A percentile compares a stretch with the other conserved stretches of the same genome.
phyloP scores from a whole-genome alignment of 1,139 yeast genomes.

The Blastobotrys persicus region DNA sequence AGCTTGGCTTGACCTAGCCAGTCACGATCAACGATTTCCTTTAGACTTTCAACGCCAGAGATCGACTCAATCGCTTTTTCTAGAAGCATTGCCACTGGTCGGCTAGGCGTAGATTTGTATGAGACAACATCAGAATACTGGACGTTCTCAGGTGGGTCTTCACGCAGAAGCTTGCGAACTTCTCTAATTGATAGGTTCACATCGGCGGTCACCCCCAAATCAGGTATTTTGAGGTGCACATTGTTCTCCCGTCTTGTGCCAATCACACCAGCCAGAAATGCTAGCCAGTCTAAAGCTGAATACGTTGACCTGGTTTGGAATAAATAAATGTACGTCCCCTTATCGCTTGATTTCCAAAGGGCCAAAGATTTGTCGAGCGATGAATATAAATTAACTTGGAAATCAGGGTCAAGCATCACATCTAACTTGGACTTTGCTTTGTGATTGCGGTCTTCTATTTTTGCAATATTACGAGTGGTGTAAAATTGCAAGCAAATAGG shows the following conservation, averaged over 20 bases:
- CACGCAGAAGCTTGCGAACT: slow-evolving; percentile 4
- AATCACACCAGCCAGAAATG: slow-evolving; percentile 49
- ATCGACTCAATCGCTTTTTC: slow-evolving; percentile 34
- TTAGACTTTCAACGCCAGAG: slow-evolving; percentile 25
- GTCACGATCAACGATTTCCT: slow-evolving; percentile 18
- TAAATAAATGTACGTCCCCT: slow-evolving; percentile 46
- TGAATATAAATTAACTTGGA: slow-evolving; percentile 56
- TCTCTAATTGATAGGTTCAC: slow-evolving; percentile 30
- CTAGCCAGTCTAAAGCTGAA: slow-evolving; percentile 60
- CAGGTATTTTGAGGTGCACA: slow-evolving; percentile 52
- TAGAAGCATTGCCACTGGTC: slow-evolving; percentile 28
- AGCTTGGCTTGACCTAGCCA: slow-evolving; percentile 34
- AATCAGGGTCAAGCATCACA: slow-evolving; percentile 25
- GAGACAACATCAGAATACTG: slow-evolving; percentile 15
- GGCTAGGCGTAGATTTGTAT: slow-evolving; percentile 24
- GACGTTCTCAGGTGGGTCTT: slow-evolving; percentile 9
- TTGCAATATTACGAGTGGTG: slow-evolving; percentile 45
- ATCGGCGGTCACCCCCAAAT: slow-evolving; percentile 46
- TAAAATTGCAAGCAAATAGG: slow-evolving; percentile 65
- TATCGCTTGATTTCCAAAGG: slow-evolving; percentile 39
- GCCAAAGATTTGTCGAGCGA: slow-evolving; percentile 67
- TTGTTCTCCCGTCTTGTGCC: slow-evolving; percentile 34
- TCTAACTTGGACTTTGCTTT: slow-evolving; percentile 27
- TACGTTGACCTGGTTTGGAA: slow-evolving; percentile 50
- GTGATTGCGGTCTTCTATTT: slow-evolving; percentile 33